phyloP scores from a whole-genome alignment of 140 eudicot species.

The Oenanthe javanica region DNA sequence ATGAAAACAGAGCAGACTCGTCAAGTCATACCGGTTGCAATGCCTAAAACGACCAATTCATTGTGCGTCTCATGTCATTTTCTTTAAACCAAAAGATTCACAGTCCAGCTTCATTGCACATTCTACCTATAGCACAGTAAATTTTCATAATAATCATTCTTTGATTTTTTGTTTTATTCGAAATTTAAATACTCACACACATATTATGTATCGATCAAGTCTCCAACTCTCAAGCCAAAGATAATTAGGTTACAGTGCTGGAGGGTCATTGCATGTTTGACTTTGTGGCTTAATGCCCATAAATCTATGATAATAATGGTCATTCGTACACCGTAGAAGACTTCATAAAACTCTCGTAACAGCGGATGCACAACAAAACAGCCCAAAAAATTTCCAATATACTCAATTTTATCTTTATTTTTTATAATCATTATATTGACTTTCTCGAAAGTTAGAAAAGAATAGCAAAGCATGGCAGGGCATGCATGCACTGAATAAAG shows the following conservation, averaged over 20 bases:
- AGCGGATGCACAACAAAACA: background rate
- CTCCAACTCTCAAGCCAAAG: background rate
- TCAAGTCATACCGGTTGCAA: background rate
- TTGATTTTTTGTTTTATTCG: constrained; percentile 7
- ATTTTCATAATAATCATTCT: background rate
- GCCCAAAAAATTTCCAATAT: background rate
- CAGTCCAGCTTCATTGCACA: background rate
- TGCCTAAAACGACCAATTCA: background rate
- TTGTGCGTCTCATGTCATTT: constrained; percentile 8
- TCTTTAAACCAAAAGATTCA: background rate
- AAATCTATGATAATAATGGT: background rate
- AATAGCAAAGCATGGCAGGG: background rate
- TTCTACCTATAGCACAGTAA: constrained; percentile 6
- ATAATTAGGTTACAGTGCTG: background rate
- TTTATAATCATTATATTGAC: background rate
- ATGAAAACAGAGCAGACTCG: constrained; percentile 6
- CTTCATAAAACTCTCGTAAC: background rate
- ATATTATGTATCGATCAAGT: background rate
- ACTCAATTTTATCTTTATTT: background rate
- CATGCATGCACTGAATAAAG: constrained; percentile 12
- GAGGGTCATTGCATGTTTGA: too few species aligned
- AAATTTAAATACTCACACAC: background rate
- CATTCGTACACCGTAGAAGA: too few species aligned
- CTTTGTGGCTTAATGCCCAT: background rate
- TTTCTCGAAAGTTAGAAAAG: constrained; percentile 1